phyloP scores from a whole-genome alignment of 1,139 yeast genomes.

The Yamadazyma diddensiae region DNA sequence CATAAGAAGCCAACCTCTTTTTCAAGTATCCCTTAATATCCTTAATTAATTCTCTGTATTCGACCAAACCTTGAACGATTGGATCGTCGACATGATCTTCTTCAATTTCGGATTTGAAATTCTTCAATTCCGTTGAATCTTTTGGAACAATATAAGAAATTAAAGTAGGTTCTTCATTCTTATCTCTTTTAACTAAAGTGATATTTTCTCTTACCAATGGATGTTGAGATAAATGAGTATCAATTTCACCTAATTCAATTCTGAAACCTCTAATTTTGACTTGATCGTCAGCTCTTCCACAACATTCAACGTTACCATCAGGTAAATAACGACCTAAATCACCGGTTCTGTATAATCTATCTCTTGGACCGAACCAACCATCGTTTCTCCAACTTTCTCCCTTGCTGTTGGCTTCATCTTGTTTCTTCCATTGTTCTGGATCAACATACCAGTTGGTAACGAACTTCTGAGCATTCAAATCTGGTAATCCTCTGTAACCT shows the following conservation, averaged over 20 bases:
- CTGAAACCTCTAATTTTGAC: constrained; percentile 98
- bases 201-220: constrained; percentile 87
- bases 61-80: constrained; percentile 76
- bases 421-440: constrained; percentile 53
- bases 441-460: constrained; percentile 87
- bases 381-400: constrained; percentile 66
- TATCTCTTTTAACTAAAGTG: constrained; percentile 89
- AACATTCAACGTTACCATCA: constrained; percentile 96
- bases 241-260: constrained; percentile 97
- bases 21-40: constrained; percentile 80
- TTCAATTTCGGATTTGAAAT: constrained; percentile 43
- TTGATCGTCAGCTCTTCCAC: constrained; percentile 99
- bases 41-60: constrained; percentile 72
- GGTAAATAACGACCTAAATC: constrained; percentile 96
- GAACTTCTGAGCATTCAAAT: constrained; percentile 81
- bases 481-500: constrained; percentile 91
- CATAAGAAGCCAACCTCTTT: constrained; percentile 87
- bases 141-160: constrained; percentile 92
- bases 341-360: constrained; percentile 93
- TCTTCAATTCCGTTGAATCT: constrained; percentile 52
- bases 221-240: constrained; percentile 93
- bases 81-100: constrained; percentile 47
- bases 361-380: constrained; percentile 94
- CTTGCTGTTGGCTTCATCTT: constrained; percentile 38
- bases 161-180: constrained; percentile 87